These are phyloP conservation scores for Asterophora parasitica DNA, from an alignment of 768 basidiomycete species.

Conservation along the genomic window DNA sequence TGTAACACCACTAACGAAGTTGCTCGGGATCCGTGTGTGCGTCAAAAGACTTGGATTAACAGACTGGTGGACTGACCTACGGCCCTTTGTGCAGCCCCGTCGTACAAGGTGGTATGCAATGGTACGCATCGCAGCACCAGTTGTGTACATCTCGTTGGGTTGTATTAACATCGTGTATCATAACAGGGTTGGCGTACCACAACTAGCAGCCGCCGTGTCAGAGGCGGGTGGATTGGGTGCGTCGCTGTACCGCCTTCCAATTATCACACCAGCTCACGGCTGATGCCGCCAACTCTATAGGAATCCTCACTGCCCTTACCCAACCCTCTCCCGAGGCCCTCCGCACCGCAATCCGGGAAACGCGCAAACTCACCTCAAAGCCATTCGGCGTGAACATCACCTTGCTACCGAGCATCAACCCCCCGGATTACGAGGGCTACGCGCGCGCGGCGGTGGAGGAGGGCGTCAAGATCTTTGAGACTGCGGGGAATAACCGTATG, in stretches of 20 bases:
- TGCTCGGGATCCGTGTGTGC: constrained; percentile 64
- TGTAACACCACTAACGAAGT: constrained; percentile 55
- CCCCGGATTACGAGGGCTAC: constrained; percentile 86
- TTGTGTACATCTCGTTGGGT: not conserved
- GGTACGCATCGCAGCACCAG: constrained; percentile 35
- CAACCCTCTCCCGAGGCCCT: constrained; percentile 83
- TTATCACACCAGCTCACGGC: not conserved
- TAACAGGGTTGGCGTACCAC: constrained; percentile 75
- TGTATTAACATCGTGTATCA: not conserved
- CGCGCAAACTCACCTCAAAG: constrained; percentile 60
- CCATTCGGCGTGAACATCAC: constrained; percentile 87
- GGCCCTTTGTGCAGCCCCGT: constrained; percentile 47
- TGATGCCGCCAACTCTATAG: constrained; percentile 27
- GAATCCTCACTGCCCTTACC: constrained; percentile 83
- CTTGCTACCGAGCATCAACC: constrained; percentile 82
- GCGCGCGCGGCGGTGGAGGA: constrained; percentile 81
- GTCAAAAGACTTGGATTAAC: constrained; percentile 19
- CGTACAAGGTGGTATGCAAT: constrained; percentile 91
- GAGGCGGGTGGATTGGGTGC: constrained; percentile 78
- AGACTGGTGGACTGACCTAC: not conserved
- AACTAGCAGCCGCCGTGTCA: constrained; percentile 71
- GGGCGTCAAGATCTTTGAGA: constrained; percentile 87
- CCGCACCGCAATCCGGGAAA: constrained; percentile 75
- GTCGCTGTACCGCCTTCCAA: constrained; percentile 13
- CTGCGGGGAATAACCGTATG: constrained; percentile 88